Base-by-base conservation (phyloP, 352 stramenopile species). In the Globisporangium sylvaticum region DNA sequence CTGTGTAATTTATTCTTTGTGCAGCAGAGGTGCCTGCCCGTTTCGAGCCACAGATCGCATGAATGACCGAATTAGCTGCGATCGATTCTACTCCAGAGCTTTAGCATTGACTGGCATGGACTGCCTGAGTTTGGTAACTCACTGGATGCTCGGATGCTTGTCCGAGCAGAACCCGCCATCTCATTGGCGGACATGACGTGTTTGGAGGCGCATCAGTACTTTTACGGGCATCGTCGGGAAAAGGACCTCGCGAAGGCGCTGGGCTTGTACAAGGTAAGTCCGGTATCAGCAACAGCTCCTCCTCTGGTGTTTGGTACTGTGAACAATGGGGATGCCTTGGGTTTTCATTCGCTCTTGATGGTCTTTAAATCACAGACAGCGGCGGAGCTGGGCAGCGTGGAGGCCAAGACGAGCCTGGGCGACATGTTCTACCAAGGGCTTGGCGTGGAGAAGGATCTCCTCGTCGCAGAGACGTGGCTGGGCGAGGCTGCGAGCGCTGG, bases 371-470 rank as follows among this genome's bases (percentile, higher is more conserved):
- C 59, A 1, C 59, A 91, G 84, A 64, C 79, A 74, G 81, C 85
- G 42, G 82, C 84, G n/a, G 72, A 74, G 29, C 68, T 80, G 42
- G 70, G 71, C 7, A 83, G 72, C 62, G 53, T 67, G 4, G 60
- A 77, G 31, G 84, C 86, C 9, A 87, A 84, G 75, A 69, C 74
- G 10, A 90, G 81, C 39, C 64, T 94, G n/a, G 86, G 81, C 0
- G 76, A 88, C 67, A 90, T 91, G 78, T 74, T 80, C 65, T 70
- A 83, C 18, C 61, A 64, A 15, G 86, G 83, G 1, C 67, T 74
- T 5, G 79, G 74, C 37, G 67, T 79, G 20, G 81, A 88, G 44
- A 81, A 72, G 58, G 86, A 94, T 29, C 24, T 81, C 22, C 72
- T 88, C 10, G 44, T 84, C 31, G 84, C 81, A 1, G 80, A 79